Evolutionary conservation across 495 filamentous ascomycete species (phyloP), one percentile per base, ranked within the genome.

Genomic region (Alectoria sarmentosa): DNA sequence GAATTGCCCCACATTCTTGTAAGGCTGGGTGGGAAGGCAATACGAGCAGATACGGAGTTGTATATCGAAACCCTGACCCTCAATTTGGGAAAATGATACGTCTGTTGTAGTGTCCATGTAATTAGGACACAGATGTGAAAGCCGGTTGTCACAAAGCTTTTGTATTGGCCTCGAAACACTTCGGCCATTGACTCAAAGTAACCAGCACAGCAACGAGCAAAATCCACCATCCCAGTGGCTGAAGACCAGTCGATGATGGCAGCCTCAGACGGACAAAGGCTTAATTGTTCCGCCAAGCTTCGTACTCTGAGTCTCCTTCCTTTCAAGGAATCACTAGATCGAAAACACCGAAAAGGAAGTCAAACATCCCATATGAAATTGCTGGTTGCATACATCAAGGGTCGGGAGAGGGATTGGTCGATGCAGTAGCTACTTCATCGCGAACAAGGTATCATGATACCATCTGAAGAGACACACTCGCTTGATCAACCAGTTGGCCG

Each of bases 1-100:
- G 17, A 60, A 28, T 28, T 60, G n/a, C 57, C 57, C 57, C 57
- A 15, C 57, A 10, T 58, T 39, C 14, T 30, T 21, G 52, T 55
- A 55, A 55, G 52, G 30, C 49, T 54, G 15, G 26, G 49, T 32
- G 26, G n/a, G 11, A 14, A 52, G 48, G 13, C n/a, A 30, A 52
- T n/a, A n/a, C n/a, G n/a, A n/a, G n/a, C n/a, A n/a, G n/a, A n/a
- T n/a, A n/a, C n/a, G n/a, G n/a, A n/a, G n/a, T n/a, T n/a, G n/a
- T n/a, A n/a, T n/a, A n/a, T n/a, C n/a, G 38, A 41, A 13, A 41
- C 14, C 7, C 9, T 10, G 11, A 38, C 21, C 21, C 21, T 46
- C 42, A 26, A 48, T 13, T 48, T 14, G 46, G 13, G 46, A 1
- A 26, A 13, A 3, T 26, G 1, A n/a, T 5, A 21, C 9, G 19